Conservation (phyloP, 108 stramenopile species). For the Discostella pseudostelligera region DNA sequence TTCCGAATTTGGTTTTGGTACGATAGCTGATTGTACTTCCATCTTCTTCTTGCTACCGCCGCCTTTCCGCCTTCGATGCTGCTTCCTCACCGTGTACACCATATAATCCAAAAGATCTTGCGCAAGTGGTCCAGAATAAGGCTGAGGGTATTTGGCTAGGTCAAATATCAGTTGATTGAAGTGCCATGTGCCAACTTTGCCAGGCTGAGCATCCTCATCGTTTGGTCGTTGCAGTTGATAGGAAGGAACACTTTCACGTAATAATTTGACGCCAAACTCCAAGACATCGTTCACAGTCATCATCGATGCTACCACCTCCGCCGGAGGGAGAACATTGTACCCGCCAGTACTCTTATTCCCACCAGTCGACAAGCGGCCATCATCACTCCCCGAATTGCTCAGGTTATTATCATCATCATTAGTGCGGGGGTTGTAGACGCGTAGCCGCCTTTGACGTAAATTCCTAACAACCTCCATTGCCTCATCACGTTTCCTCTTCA, state of each 20-base stretch:
- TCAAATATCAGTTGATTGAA: conserved; percentile 48
- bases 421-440: conserved; percentile 14
- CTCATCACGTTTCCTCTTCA: conserved; percentile 32
- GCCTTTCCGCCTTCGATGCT: background rate
- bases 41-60: background rate
- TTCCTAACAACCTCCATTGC: conserved; percentile 28
- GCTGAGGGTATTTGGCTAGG: conserved; percentile 30
- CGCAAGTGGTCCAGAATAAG: conserved; percentile 32
- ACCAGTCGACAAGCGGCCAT: background rate
- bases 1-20: conserved; percentile 39
- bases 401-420: background rate
- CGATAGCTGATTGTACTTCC: conserved; percentile 3
- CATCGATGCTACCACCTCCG: conserved; percentile 1
- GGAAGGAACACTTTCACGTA: conserved; percentile 21
- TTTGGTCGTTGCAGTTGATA: conserved; percentile 9
- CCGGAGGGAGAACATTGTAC: conserved; percentile 18
- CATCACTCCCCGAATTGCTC: background rate
- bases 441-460: conserved; percentile 17
- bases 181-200: conserved; percentile 38
- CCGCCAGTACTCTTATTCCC: background rate
- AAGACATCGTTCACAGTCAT: conserved; percentile 33
- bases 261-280: conserved; percentile 18
- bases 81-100: conserved; percentile 17
- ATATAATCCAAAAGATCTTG: conserved; percentile 45
- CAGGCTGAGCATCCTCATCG: background rate